phyloP scores from a whole-genome alignment of 768 basidiomycete species.

The Xanthoconium stramineum region DNA sequence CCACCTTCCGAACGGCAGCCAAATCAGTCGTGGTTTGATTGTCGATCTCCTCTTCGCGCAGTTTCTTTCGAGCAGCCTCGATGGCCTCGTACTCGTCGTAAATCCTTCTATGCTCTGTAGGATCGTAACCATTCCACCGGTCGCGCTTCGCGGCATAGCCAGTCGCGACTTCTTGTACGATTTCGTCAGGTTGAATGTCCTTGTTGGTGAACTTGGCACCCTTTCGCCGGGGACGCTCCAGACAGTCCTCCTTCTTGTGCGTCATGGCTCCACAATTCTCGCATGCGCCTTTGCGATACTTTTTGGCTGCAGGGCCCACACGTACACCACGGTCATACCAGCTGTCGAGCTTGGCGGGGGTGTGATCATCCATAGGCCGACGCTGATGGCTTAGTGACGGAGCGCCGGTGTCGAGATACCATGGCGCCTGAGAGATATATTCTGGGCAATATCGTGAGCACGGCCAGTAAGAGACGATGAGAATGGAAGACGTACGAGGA shows the following conservation, averaged over 20 bases:
- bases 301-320: conserved; percentile 89
- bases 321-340: conserved; percentile 90
- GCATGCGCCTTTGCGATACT: conserved; percentile 97
- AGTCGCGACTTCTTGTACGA: conserved; percentile 71
- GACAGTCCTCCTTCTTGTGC: conserved; percentile 86
- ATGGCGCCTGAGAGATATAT: conserved; percentile 98
- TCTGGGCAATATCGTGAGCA: conserved; percentile 44
- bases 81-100: conserved; percentile 94
- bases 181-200: conserved; percentile 88
- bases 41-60: conserved; percentile 96
- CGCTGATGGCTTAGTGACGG: conserved; percentile 96
- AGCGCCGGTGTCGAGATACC: conserved; percentile 95
- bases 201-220: conserved; percentile 92
- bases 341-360: conserved; percentile 68
- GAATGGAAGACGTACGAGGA: conserved; percentile 67
- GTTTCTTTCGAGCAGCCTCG: conserved; percentile 85
- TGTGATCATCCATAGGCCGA: conserved; percentile 57
- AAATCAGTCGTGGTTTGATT: conserved; percentile 93
- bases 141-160: conserved; percentile 96
- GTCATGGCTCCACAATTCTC: conserved; percentile 99
- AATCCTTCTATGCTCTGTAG: conserved; percentile 77
- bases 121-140: conserved; percentile 97
- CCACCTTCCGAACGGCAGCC: conserved; percentile 90
- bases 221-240: conserved; percentile 94
- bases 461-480: not conserved